A percentile compares a stretch with the other conserved stretches of the same genome.
These are phyloP conservation scores for Haematococcus sp. DNA, from an alignment of 139 green algal genomes.

Conservation along the genomic window DNA sequence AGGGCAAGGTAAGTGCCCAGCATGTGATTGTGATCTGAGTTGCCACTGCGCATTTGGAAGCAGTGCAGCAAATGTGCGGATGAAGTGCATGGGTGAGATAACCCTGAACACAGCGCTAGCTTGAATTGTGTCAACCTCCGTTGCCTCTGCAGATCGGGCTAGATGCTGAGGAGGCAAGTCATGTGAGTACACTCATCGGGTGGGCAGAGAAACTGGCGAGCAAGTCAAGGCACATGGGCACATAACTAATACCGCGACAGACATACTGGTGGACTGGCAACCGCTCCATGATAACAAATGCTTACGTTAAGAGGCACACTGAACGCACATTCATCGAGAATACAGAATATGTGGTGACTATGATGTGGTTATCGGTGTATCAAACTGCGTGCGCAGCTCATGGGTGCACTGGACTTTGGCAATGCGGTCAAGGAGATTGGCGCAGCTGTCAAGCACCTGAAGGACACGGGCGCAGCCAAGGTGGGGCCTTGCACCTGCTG, in stretches of 20 bases:
- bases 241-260: neutral
- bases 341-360: no score
- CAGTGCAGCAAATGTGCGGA: no score
- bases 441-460: constrained; percentile 52
- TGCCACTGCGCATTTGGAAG: no score
- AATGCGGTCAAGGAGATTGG: constrained; percentile 58
- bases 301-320: no score
- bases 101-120: no score
- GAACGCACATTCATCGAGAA: no score
- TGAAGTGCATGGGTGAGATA: no score
- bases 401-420: constrained; percentile 66
- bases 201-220: no score
- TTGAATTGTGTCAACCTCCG: no score
- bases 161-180: constrained; percentile 61
- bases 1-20: constrained; percentile 48
- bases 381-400: constrained; percentile 36
- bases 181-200: constrained; percentile 36
- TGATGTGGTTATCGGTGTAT: neutral
- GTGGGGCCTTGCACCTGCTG: no score
- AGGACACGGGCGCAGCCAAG: constrained; percentile 28
- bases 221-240: neutral
- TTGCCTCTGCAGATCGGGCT: constrained; percentile 70
- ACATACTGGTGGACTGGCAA: neutral
- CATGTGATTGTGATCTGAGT: no score
- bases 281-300: no score